Evolutionary conservation across 805 yeast genomes (phyloP).

Genomic region (Yarrowia sp.): DNA sequence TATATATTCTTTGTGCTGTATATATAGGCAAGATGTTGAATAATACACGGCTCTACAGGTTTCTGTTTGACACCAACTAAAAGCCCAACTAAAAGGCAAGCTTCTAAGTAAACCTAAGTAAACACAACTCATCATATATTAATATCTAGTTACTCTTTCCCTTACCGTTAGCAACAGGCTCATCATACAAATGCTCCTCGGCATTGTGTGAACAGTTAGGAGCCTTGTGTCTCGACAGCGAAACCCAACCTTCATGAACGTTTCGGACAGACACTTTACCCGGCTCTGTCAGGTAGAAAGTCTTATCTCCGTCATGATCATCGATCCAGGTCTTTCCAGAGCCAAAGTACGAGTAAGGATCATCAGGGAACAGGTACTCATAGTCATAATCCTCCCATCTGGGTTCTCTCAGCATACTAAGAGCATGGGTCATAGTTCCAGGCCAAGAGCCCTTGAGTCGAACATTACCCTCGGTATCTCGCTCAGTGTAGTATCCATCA

Average conservation of each 20-base stretch:
- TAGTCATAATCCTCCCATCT: constrained; percentile 31
- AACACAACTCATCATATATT: no score
- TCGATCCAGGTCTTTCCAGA: constrained; percentile 29
- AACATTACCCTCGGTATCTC: constrained; percentile 1
- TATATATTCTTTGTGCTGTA: no score
- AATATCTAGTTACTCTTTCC: neutral
- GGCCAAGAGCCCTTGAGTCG: constrained; percentile 27
- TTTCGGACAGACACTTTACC: constrained; percentile 10
- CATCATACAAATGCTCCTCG: neutral
- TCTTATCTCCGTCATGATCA: constrained; percentile 24
- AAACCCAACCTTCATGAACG: constrained; percentile 25
- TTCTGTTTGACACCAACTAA: no score
- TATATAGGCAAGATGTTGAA: no score
- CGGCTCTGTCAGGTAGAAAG: constrained; percentile 16
- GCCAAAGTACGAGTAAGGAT: constrained; percentile 29
- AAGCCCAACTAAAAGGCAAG: no score
- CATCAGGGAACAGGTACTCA: constrained; percentile 27
- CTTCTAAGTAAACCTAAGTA: no score
- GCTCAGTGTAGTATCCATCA: constrained; percentile 23
- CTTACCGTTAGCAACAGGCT: neutral
- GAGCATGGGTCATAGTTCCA: constrained; percentile 30
- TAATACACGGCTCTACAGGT: no score
- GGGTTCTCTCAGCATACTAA: constrained; percentile 21
- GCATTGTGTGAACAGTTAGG: constrained; percentile 18
- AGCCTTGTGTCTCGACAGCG: neutral